Percentiles rank a stretch among this genome's conserved stretches.
These are phyloP conservation scores for Phytomonas francai DNA, from an alignment of 208 protist species.

Conservation along the genomic window DNA sequence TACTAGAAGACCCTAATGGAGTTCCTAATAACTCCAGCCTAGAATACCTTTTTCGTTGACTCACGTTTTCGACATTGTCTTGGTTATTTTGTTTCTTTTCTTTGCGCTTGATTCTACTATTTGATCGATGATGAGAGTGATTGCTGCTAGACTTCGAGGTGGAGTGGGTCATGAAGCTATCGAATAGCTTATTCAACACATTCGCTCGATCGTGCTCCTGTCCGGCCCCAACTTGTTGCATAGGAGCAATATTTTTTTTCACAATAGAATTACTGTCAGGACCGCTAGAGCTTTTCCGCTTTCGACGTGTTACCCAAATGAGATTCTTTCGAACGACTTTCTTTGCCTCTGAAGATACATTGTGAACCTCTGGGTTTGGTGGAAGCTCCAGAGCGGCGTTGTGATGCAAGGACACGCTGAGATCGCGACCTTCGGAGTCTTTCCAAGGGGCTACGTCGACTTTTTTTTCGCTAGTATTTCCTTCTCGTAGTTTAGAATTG, in stretches of 20 bases:
- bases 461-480: not conserved
- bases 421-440: not conserved
- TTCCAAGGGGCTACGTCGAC: not conserved
- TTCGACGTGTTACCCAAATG: not conserved
- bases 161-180: not conserved
- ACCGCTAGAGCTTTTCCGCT: not conserved
- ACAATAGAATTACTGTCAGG: not conserved
- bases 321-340: not conserved
- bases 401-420: not conserved
- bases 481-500: not conserved
- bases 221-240: not conserved
- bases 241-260: not conserved
- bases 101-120: conserved; percentile 1
- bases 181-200: not conserved
- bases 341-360: not conserved
- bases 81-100: conserved; percentile 5
- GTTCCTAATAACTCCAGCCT: not conserved
- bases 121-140: not conserved
- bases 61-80: not conserved
- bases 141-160: conserved; percentile 4
- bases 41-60: conserved; percentile 1
- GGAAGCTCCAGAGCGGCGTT: not conserved
- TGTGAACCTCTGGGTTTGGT: not conserved
- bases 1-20: not conserved
- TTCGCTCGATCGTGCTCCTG: not conserved